Conservation (phyloP, 768 basidiomycete genomes). For the Leucocoprinus sp. region DNA sequence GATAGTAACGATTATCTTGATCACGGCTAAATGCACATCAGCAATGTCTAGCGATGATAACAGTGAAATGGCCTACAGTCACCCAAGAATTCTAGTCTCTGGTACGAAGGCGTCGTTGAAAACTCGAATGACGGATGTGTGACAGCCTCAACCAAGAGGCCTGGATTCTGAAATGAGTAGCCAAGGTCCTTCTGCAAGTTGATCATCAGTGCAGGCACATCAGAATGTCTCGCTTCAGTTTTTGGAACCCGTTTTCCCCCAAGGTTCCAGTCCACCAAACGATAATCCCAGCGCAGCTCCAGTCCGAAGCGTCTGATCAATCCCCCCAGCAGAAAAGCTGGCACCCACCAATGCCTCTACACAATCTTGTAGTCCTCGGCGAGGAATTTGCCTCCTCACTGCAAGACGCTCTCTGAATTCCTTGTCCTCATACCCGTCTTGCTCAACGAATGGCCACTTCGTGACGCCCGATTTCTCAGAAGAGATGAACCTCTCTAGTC, state of each 20-base stretch:
- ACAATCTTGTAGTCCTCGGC: conserved; percentile 76
- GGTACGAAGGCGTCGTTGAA: conserved; percentile 55
- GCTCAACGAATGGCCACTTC: conserved; percentile 50
- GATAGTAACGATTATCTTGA: conserved; percentile 64
- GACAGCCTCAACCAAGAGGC: conserved; percentile 67
- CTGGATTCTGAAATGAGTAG: conserved; percentile 59
- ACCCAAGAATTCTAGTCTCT: conserved; percentile 83
- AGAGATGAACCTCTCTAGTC: conserved; percentile 56
- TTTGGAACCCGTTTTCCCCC: conserved; percentile 52
- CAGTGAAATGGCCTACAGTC: conserved; percentile 51
- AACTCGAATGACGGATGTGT: conserved; percentile 74
- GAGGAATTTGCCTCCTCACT: conserved; percentile 44
- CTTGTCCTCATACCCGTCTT: conserved; percentile 21
- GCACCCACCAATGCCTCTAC: conserved; percentile 85
- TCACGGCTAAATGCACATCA: conserved; percentile 39
- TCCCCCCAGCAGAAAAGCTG: conserved; percentile 64
- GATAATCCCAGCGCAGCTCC: conserved; percentile 62
- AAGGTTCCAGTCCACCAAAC: conserved; percentile 65
- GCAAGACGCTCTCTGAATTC: conserved; percentile 18
- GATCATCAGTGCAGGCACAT: conserved; percentile 39
- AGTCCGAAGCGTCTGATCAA: conserved; percentile 54
- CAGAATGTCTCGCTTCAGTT: conserved; percentile 19
- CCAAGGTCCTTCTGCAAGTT: conserved; percentile 57
- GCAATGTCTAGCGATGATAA: neutral
- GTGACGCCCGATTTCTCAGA: conserved; percentile 45